Evolutionary conservation across 768 basidiomycete genomes (phyloP).

Genomic region (Boletus insuetus): DNA sequence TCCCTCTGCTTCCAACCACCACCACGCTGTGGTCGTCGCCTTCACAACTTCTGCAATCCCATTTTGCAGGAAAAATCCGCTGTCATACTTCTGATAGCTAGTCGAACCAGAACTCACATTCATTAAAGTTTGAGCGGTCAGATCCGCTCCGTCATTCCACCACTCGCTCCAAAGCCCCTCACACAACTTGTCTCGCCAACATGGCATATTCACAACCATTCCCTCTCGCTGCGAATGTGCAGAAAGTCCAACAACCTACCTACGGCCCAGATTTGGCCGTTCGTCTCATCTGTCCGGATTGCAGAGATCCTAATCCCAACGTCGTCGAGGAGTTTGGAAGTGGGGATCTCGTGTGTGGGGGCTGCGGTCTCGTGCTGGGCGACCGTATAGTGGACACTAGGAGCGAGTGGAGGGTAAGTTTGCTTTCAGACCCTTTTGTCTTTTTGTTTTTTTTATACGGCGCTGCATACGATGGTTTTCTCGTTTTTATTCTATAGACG

Average conservation of each 20-base stretch:
- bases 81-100: constrained; percentile 19
- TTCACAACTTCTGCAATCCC: constrained; percentile 6
- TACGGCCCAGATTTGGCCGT: constrained; percentile 84
- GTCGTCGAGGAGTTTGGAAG: constrained; percentile 98
- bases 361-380: constrained; percentile 91
- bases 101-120: constrained; percentile 21
- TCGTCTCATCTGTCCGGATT: constrained; percentile 93
- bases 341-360: constrained; percentile 94
- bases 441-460: constrained; percentile 11
- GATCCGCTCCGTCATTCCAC: constrained; percentile 6
- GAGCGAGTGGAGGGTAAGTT: constrained; percentile 94
- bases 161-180: constrained; percentile 22
- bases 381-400: constrained; percentile 96
- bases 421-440: constrained; percentile 5
- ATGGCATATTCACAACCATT: constrained; percentile 81
- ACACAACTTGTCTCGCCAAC: constrained; percentile 6
- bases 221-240: constrained; percentile 58
- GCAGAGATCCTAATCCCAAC: constrained; percentile 88
- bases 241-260: constrained; percentile 53
- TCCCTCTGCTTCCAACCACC: constrained; percentile 22
- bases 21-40: constrained; percentile 19
- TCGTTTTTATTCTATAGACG: constrained; percentile 56
- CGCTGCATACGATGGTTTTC: constrained; percentile 22
- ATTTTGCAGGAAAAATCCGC: constrained; percentile 4
- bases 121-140: constrained; percentile 21